Percentiles rank a stretch among this genome's conserved stretches.
Conservation (phyloP, 225 moss, liverwort and hornwort genomes). For the Marchantia paleacea region DNA sequence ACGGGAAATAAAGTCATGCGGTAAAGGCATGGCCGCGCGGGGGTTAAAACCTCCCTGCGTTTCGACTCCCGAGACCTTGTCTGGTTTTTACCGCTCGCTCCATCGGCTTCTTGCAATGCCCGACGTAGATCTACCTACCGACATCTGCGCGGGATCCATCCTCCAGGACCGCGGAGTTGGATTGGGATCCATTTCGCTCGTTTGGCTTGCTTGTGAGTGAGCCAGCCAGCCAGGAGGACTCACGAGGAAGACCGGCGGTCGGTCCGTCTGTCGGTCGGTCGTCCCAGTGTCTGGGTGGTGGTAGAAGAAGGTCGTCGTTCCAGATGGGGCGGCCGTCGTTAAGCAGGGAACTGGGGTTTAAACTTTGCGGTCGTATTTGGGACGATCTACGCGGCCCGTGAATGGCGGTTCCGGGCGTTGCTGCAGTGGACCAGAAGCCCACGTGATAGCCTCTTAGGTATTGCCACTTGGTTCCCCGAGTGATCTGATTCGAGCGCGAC, state of each 20-base stretch:
- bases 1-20: neutral
- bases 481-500: neutral
- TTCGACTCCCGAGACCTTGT: neutral
- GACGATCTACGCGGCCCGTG: neutral
- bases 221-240: neutral
- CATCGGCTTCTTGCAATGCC: neutral
- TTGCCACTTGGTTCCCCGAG: neutral
- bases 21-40: neutral
- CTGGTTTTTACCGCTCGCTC: neutral
- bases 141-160: neutral
- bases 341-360: too few species aligned
- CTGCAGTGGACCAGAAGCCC: too few species aligned
- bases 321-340: too few species aligned
- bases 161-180: too few species aligned
- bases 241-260: too few species aligned
- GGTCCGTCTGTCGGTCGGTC: too few species aligned
- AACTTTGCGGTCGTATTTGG: too few species aligned
- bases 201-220: too few species aligned
- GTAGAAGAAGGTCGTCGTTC: too few species aligned
- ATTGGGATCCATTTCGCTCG: neutral
- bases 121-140: neutral
- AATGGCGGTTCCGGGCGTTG: neutral
- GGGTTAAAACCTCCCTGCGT: neutral
- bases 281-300: too few species aligned
- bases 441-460: neutral